phyloP scores from a whole-genome alignment of 2,329 filamentous ascomycete genomes.

The Pseudogymnoascus sp. region DNA sequence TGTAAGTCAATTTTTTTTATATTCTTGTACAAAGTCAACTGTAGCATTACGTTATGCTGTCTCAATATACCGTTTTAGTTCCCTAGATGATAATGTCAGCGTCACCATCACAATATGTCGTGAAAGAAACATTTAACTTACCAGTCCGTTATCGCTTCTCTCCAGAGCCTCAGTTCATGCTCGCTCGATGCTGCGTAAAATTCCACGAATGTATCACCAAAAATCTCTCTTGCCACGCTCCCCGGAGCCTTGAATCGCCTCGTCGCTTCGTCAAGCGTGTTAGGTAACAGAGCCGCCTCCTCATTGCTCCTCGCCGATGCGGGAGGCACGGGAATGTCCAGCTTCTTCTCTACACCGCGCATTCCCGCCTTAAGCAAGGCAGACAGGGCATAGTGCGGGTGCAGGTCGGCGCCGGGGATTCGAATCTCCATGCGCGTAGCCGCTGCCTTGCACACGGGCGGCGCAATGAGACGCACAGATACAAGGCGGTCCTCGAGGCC shows the following conservation, averaged over 20 bases:
- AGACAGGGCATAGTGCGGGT: constrained; percentile 79
- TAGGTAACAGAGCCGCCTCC: constrained; percentile 69
- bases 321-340: constrained; percentile 78
- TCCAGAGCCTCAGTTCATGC: constrained; percentile 85
- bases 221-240: constrained; percentile 86
- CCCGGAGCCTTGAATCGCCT: constrained; percentile 67
- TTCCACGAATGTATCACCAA: constrained; percentile 92
- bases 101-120: background rate
- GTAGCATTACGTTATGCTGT: background rate
- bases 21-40: background rate
- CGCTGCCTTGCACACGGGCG: constrained; percentile 75
- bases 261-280: constrained; percentile 78
- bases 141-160: constrained; percentile 97
- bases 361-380: constrained; percentile 83
- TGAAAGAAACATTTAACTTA: constrained; percentile 41
- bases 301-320: constrained; percentile 74
- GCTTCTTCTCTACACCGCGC: constrained; percentile 86
- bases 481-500: constrained; percentile 91
- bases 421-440: constrained; percentile 90
- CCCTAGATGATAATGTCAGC: background rate
- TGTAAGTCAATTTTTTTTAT: background rate
- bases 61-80: background rate
- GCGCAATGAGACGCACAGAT: constrained; percentile 81
- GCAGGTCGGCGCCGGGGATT: constrained; percentile 92
- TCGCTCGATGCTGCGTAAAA: constrained; percentile 92